These are phyloP conservation scores for Chalciporus sphaerocephalus DNA, from an alignment of 768 basidiomycete species.

Conservation along the genomic window DNA sequence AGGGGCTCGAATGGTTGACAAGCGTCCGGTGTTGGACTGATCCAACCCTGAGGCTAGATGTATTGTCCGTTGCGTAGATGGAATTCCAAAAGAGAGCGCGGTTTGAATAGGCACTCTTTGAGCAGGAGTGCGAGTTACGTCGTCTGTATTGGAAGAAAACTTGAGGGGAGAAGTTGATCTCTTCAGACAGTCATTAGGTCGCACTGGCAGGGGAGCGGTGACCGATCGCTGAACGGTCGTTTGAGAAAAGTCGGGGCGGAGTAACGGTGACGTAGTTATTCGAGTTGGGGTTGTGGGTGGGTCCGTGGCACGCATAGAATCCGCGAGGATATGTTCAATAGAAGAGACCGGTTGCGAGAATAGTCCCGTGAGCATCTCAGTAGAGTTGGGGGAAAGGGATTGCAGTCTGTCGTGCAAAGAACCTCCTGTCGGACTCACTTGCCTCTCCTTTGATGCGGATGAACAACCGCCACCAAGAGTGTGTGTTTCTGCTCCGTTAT, in stretches of 20 bases:
- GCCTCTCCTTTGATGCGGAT: neutral
- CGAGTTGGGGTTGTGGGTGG: slow-evolving; percentile 19
- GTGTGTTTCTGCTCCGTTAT: neutral
- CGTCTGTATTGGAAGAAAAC: slow-evolving; percentile 33
- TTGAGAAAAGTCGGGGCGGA: slow-evolving; percentile 16
- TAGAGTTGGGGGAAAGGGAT: slow-evolving; percentile 60
- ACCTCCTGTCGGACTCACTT: neutral
- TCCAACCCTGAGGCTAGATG: slow-evolving; percentile 31
- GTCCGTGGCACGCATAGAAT: slow-evolving; percentile 13
- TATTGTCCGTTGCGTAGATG: slow-evolving; percentile 45
- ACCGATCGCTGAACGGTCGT: slow-evolving; percentile 23
- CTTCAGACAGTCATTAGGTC: slow-evolving; percentile 7
- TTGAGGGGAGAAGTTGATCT: slow-evolving; percentile 30
- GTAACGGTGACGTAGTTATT: slow-evolving; percentile 12
- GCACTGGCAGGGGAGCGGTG: slow-evolving; percentile 30
- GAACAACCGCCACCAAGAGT: neutral
- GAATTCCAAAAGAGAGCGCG: slow-evolving; percentile 46
- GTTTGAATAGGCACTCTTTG: slow-evolving; percentile 56
- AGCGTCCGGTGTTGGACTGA: slow-evolving; percentile 14
- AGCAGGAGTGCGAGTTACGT: slow-evolving; percentile 54
- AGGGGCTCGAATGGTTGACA: slow-evolving; percentile 18
- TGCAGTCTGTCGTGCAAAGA: slow-evolving; percentile 41
- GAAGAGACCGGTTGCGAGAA: slow-evolving; percentile 20
- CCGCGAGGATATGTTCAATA: slow-evolving; percentile 10
- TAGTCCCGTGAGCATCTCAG: slow-evolving; percentile 38